Evolutionary conservation across 148 eudicot species (phyloP).

Genomic region (Mesembryanthemum crystallinum): DNA sequence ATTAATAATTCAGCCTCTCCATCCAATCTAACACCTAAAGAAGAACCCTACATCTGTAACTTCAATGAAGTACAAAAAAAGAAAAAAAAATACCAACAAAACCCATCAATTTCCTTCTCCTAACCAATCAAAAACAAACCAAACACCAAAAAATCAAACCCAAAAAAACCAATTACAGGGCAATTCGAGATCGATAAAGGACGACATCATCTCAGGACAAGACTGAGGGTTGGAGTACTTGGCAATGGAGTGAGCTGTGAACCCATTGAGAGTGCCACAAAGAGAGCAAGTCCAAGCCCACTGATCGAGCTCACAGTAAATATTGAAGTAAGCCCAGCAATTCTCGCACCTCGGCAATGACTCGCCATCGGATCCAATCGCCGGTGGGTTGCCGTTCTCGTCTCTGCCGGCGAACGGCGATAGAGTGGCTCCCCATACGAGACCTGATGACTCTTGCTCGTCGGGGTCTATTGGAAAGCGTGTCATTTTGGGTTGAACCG

Average conservation of each 20-base stretch:
- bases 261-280: conserved; percentile 87
- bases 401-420: conserved; percentile 66
- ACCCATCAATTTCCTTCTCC: background rate
- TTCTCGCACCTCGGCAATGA: conserved; percentile 82
- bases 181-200: conserved; percentile 85
- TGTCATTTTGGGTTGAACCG: conserved; percentile 62
- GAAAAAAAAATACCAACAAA: background rate
- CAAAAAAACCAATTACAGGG: conserved; percentile 40
- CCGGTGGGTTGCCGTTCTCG: conserved; percentile 72
- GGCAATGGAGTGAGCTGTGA: conserved; percentile 49
- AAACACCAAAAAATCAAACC: background rate
- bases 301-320: conserved; percentile 82
- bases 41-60: background rate
- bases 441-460: conserved; percentile 64
- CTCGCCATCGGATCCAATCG: conserved; percentile 74
- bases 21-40: background rate
- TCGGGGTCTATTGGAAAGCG: conserved; percentile 66
- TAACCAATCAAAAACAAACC: background rate
- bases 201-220: conserved; percentile 67
- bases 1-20: background rate
- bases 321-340: conserved; percentile 94
- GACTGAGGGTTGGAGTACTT: conserved; percentile 61
- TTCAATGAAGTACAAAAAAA: background rate
- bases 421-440: conserved; percentile 86
- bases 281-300: conserved; percentile 90